Conservation (phyloP, 2,329 filamentous ascomycete genomes). For the Colletotrichum sp. region DNA sequence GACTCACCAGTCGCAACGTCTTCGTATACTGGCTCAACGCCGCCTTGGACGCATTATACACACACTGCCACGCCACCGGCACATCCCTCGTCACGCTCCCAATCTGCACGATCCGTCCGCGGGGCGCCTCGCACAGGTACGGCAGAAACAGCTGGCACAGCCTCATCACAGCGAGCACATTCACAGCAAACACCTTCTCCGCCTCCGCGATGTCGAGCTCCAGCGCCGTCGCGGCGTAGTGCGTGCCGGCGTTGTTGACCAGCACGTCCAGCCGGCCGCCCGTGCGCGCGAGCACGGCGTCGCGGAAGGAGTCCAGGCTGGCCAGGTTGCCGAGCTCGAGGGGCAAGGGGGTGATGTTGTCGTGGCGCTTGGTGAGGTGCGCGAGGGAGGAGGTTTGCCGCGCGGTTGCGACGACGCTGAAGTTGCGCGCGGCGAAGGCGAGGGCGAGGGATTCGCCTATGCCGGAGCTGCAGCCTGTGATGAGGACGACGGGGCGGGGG, state of each 20-base stretch:
- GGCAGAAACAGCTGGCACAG: not conserved
- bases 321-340: slow-evolving; percentile 9
- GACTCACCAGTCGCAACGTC: not conserved
- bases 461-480: slow-evolving; percentile 19
- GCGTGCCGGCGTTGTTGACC: not conserved
- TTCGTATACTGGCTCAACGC: not conserved
- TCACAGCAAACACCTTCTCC: not conserved
- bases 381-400: slow-evolving; percentile 6
- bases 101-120: slow-evolving; percentile 20
- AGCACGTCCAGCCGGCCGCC: not conserved
- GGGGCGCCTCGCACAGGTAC: not conserved
- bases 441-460: slow-evolving; percentile 18
- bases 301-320: not conserved
- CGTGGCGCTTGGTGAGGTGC: slow-evolving; percentile 9
- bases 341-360: slow-evolving; percentile 17
- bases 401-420: slow-evolving; percentile 22
- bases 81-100: slow-evolving; percentile 10
- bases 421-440: slow-evolving; percentile 1
- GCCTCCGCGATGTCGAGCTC: not conserved
- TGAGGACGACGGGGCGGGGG: not conserved
- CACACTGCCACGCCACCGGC: slow-evolving; percentile 15
- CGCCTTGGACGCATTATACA: slow-evolving; percentile 22
- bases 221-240: not conserved
- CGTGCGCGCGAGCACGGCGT: not conserved
- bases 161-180: not conserved